Evolutionary conservation across 2,329 filamentous ascomycete species (phyloP).

Genomic region (Alternaria metachromatica): DNA sequence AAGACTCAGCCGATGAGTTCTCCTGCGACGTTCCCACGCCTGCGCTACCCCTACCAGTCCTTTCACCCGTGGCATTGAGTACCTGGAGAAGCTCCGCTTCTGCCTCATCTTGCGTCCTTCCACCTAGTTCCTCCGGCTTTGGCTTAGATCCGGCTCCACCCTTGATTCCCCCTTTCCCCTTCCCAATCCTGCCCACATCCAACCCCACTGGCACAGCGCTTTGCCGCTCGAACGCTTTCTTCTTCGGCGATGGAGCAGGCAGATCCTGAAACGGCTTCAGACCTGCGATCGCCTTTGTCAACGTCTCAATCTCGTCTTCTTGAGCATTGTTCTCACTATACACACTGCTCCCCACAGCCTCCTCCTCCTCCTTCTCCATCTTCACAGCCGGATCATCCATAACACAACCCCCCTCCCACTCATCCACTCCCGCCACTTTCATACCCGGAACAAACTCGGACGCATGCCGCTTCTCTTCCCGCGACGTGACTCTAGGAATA

Average conservation of each 20-base stretch:
- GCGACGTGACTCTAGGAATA: background rate
- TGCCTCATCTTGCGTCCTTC: background rate
- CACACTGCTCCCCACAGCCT: background rate
- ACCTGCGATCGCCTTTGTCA: background rate
- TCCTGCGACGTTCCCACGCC: background rate
- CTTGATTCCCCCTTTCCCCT: background rate
- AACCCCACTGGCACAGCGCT: conserved; percentile 11
- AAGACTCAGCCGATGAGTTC: background rate
- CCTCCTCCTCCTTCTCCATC: background rate
- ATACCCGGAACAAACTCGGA: background rate
- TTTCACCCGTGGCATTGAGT: background rate
- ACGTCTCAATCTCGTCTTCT: background rate
- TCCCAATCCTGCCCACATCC: background rate
- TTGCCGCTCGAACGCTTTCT: background rate
- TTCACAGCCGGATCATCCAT: fast-evolving
- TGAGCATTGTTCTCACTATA: background rate
- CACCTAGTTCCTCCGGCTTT: background rate
- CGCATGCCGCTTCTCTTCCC: background rate
- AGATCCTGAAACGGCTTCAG: background rate
- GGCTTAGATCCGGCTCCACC: fast-evolving
- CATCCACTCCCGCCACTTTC: fast-evolving
- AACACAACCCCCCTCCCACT: background rate
- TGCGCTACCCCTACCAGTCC: fast-evolving
- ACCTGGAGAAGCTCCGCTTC: background rate
- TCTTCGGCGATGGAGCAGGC: background rate